Conservation (phyloP, 2,329 filamentous ascomycete species). For the Pyrenochaeta sp. region DNA sequence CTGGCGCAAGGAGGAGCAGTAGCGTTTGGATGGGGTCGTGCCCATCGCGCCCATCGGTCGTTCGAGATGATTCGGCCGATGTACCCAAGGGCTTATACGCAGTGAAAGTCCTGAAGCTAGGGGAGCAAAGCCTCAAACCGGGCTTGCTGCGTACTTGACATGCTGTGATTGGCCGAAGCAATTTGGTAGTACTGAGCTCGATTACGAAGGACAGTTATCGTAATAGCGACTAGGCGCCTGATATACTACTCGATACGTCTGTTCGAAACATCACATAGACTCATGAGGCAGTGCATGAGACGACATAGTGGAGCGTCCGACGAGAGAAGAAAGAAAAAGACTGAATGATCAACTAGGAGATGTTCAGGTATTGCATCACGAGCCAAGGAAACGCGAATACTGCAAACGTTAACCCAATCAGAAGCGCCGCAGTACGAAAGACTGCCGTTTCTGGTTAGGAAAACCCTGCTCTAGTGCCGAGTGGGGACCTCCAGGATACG, state of each 20-base stretch:
- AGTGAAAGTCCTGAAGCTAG: background rate
- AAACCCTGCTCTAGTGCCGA: background rate
- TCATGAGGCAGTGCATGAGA: too few species aligned
- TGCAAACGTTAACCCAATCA: conserved; percentile 12
- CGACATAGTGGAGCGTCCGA: too few species aligned
- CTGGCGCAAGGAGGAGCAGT: too few species aligned
- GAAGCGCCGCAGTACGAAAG: conserved; percentile 21
- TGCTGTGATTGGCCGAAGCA: background rate
- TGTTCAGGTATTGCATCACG: background rate
- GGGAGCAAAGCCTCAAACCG: background rate
- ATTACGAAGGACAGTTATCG: too few species aligned
- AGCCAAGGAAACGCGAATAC: background rate
- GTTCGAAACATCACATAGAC: too few species aligned
- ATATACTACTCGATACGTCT: too few species aligned
- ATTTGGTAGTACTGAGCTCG: background rate
- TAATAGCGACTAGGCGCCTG: too few species aligned
- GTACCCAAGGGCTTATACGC: background rate
- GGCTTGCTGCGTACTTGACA: background rate
- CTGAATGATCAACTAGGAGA: background rate
- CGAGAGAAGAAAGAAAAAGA: too few species aligned
- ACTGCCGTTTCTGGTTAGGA: conserved; percentile 16
- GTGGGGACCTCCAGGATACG: conserved; percentile 8
- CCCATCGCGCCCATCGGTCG: too few species aligned
- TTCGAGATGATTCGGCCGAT: too few species aligned
- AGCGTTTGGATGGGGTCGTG: too few species aligned